Base-by-base conservation (phyloP, 2,329 filamentous ascomycete genomes). In the Aphanoascus verrucosus region DNA sequence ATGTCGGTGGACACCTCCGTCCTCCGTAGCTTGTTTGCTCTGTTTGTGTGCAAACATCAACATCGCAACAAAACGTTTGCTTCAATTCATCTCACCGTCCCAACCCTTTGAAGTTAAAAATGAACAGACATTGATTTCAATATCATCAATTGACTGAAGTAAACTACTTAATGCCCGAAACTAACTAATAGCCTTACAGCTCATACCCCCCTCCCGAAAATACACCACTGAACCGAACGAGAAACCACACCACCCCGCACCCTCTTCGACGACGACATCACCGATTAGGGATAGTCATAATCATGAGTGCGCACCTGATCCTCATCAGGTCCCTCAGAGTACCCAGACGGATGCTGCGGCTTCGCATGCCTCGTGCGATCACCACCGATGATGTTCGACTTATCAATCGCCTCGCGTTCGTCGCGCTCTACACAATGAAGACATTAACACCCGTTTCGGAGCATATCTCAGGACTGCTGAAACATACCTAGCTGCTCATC, bases 401-500 rank as follows among this genome's bases (percentile, higher is more conserved):
- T 49, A 17, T 49, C 47, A 23, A 41, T 38, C 5, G 47, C 34
- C 19, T 49, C 47, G 19, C 34, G 17, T 20, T 49, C 46, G 14
- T 47, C 45, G 6, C 32, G 46, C 6, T 17, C 32, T 49, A 20
- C 17, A 15, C 17, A 44, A 17, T 12, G 3, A 15, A 19, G 14
- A 6, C 20, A 44, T 11, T 12, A 19, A 44, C 11, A 44, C 2
- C 20, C 20, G 9, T 44, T 44, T 49, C 32, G n/a, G n/a, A 8
- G 1, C 2, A 31, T 9, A 34, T n/a, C 23, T 9, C 4, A 7
- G 7, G 14, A 28, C 37, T 17, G 14, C 3, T 5, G 8, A 28
- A 44, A 44, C 46, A 40, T 49, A 49, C 47, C 37, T 31, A 49
- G 37, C 14, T 49, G 46, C 32, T 15, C 31, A 35, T 49, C 47